phyloP scores from a whole-genome alignment of 352 stramenopile genomes.

The Phytophthora idaei region DNA sequence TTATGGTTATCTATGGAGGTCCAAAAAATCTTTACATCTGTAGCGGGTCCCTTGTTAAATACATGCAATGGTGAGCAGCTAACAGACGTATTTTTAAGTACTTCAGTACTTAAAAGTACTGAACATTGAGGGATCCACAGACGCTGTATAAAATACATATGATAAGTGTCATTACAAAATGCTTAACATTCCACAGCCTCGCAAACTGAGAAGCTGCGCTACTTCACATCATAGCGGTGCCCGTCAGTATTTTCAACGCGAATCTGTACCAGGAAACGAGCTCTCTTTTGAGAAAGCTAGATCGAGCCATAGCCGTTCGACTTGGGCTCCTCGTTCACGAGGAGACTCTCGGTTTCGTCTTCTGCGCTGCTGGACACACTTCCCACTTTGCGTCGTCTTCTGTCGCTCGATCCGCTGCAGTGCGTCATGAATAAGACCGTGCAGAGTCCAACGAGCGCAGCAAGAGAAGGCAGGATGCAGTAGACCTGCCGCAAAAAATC shows the following conservation, averaged over 20 bases:
- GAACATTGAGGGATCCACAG: no score
- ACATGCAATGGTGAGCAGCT: no score
- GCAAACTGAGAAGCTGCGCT: constrained; percentile 22
- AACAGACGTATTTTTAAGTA: no score
- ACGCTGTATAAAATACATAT: no score
- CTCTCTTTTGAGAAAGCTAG: constrained; percentile 1
- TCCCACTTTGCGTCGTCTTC: constrained; percentile 26
- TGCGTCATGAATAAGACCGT: constrained; percentile 83
- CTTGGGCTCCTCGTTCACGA: constrained; percentile 25
- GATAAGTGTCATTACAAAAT: no score
- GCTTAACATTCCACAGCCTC: no score
- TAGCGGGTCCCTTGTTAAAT: no score
- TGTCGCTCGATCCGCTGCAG: constrained; percentile 45
- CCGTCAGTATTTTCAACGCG: constrained; percentile 8
- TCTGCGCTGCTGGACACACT: constrained; percentile 29
- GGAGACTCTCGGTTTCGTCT: constrained; percentile 38
- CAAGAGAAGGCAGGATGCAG: constrained; percentile 69
- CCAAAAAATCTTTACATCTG: no score
- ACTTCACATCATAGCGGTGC: constrained; percentile 9
- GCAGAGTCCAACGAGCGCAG: constrained; percentile 57
- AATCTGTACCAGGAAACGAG: background rate
- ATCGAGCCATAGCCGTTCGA: constrained; percentile 27
- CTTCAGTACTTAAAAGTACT: no score
- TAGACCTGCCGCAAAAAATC: constrained; percentile 80
- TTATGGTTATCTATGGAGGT: no score